Base-by-base conservation (phyloP, 192 early-diverging fungal species). In the Pilaira anomala region DNA sequence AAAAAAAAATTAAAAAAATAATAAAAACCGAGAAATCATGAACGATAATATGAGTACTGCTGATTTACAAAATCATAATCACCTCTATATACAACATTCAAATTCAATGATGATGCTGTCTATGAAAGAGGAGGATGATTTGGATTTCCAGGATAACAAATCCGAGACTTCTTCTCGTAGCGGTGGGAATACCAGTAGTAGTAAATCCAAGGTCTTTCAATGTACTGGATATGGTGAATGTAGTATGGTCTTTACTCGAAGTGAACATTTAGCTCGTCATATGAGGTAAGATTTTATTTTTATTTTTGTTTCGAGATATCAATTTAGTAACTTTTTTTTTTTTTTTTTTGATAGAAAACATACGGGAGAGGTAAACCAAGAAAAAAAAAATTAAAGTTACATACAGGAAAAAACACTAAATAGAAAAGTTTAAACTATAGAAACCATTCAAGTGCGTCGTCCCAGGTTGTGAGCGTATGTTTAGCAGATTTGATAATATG, bases 401-500 rank as follows among this genome's bases (percentile, higher is more conserved):
- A 22, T 55, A 6, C 41, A n/a, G n/a, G n/a, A n/a, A n/a, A n/a
- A n/a, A 12, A 1, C 16, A 18, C 12, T 50, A 11, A 36, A 22
- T 41, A 28, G 7, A 13, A 21, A 5, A 25, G 16, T 19, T 46
- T 33, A 21, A n/a, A 11, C n/a, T n/a, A 48, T 73, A 89, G 77
- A 82, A 89, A 79, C 87, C 87, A 0, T 89, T 85, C 73, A 74
- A 85, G 58, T 89, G 87, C 30, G 74, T 87, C 6, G 73, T 85
- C 11, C 74, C 79, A 22, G 80, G 77, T 9, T 89, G 87, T 65
- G 73, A 75, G 45, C 78, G 86, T 41, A 78, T 81, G 66, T 89
- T 89, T 49, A 87, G 85, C 71, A 84, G 87, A n/a, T 89, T 86
- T 55, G 87, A 89, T 63, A 89, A 89, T 60, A 89, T 89, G 87